These are phyloP conservation scores for Houttuynia cordata DNA, from an alignment of 164 flowering plant species.

Conservation along the genomic window DNA sequence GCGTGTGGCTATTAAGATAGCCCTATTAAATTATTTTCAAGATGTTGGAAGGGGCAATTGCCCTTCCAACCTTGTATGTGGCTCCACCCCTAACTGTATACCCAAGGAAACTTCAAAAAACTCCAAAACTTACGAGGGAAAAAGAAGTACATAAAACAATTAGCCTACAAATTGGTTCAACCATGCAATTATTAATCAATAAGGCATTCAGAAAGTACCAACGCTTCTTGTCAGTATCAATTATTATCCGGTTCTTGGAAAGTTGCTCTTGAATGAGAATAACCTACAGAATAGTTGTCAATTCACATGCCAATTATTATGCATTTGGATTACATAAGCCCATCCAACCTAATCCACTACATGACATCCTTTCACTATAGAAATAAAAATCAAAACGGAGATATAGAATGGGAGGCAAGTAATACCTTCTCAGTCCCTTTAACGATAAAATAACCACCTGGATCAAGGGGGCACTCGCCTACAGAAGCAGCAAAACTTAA, in stretches of 20 bases:
- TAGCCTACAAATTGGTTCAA: too few relatives aligned
- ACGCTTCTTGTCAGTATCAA: conserved; percentile 77
- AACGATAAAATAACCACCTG: conserved; percentile 88
- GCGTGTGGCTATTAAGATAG: too few relatives aligned
- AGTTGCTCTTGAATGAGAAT: conserved; percentile 90
- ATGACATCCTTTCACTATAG: not conserved
- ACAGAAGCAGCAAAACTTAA: conserved; percentile 1
- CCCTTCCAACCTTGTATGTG: too few relatives aligned
- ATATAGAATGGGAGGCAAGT: conserved; percentile 3
- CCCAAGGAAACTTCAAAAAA: too few relatives aligned
- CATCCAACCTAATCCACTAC: not conserved
- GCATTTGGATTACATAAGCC: too few relatives aligned
- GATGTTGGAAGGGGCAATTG: too few relatives aligned
- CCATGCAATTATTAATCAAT: not conserved
- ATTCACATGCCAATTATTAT: not conserved
- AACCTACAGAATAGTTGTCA: conserved; percentile 41
- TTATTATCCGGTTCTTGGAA: conserved; percentile 86
- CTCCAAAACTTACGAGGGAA: too few relatives aligned
- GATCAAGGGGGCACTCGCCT: conserved; percentile 99
- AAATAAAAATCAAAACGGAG: not conserved
- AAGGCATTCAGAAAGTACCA: conserved; percentile 22
- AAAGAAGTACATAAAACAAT: too few relatives aligned
- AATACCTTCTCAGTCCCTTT: conserved; percentile 94
- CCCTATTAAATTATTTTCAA: too few relatives aligned
- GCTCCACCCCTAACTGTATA: too few relatives aligned